Evolutionary conservation across 768 basidiomycete species (phyloP).

Genomic region (Pulveroboletus sp.): DNA sequence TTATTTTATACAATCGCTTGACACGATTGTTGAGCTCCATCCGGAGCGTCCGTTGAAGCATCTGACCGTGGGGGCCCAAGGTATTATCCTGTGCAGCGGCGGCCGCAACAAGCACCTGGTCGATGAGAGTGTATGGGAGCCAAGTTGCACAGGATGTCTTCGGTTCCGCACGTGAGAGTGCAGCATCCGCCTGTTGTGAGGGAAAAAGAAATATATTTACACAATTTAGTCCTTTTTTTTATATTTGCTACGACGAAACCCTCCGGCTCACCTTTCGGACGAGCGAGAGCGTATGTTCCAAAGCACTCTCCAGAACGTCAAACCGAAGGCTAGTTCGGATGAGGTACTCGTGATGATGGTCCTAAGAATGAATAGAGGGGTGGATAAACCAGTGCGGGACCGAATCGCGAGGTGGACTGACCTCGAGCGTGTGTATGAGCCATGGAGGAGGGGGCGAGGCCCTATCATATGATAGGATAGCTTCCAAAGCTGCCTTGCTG

Average conservation of each 20-base stretch:
- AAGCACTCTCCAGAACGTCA: constrained; percentile 72
- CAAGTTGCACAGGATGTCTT: constrained; percentile 62
- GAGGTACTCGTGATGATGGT: constrained; percentile 77
- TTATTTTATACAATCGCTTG: constrained; percentile 65
- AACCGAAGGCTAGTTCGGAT: constrained; percentile 75
- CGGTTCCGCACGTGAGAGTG: constrained; percentile 46
- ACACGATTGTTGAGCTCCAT: constrained; percentile 58
- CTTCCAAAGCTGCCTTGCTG: constrained; percentile 71
- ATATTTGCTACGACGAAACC: background rate
- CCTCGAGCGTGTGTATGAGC: constrained; percentile 75
- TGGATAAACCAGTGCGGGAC: constrained; percentile 1
- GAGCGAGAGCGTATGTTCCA: constrained; percentile 66
- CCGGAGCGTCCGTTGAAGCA: constrained; percentile 47
- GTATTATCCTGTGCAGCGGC: constrained; percentile 41
- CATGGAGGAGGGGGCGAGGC: constrained; percentile 68
- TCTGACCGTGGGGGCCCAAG: constrained; percentile 39
- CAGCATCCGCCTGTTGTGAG: constrained; percentile 44
- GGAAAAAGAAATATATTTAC: background rate
- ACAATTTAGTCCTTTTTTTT: constrained; percentile 4
- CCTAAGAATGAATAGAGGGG: constrained; percentile 27
- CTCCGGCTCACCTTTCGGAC: constrained; percentile 59
- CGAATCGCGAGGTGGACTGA: constrained; percentile 24
- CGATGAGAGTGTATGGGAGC: constrained; percentile 80
- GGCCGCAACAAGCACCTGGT: constrained; percentile 71
- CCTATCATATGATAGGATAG: constrained; percentile 63